A percentile compares a stretch with the other conserved stretches of the same genome.
Evolutionary conservation across 257 asterid genomes (phyloP).

Genomic region (Lycium ferocissimum): DNA sequence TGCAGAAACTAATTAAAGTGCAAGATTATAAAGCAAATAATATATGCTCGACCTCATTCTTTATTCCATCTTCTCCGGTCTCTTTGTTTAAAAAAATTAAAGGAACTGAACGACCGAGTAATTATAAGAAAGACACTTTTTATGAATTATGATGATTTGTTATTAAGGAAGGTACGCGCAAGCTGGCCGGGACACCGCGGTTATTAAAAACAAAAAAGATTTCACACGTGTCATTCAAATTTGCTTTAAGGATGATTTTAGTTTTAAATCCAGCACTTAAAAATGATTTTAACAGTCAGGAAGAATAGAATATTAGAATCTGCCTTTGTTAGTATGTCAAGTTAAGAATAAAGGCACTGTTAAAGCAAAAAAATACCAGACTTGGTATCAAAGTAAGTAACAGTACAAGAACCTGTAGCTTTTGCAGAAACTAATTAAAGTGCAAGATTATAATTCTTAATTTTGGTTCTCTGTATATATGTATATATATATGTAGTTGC

Average conservation of each 20-base stretch:
- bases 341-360: too few species aligned
- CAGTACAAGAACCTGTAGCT: neutral
- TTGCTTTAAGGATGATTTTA: neutral
- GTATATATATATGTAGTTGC: neutral
- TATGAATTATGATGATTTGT: too few species aligned
- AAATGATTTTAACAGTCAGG: too few species aligned
- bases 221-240: neutral
- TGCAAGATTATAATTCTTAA: neutral
- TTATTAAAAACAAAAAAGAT: neutral
- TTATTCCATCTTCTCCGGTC: neutral
- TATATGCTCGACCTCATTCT: too few species aligned
- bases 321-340: neutral
- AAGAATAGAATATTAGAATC: too few species aligned
- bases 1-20: conserved; percentile 1
- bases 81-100: too few species aligned
- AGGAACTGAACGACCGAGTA: too few species aligned
- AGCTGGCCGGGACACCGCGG: rapidly evolving
- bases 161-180: neutral
- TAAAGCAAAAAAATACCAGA: neutral
- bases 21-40: neutral
- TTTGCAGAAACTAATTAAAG: conserved; percentile 6
- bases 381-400: neutral
- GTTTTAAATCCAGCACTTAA: too few species aligned
- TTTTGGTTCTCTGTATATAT: neutral
- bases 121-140: too few species aligned